Evolutionary conservation across 495 filamentous ascomycete species (phyloP), one percentile per base, ranked within the genome.

Genomic region (Aspergillus incahuasiensis): DNA sequence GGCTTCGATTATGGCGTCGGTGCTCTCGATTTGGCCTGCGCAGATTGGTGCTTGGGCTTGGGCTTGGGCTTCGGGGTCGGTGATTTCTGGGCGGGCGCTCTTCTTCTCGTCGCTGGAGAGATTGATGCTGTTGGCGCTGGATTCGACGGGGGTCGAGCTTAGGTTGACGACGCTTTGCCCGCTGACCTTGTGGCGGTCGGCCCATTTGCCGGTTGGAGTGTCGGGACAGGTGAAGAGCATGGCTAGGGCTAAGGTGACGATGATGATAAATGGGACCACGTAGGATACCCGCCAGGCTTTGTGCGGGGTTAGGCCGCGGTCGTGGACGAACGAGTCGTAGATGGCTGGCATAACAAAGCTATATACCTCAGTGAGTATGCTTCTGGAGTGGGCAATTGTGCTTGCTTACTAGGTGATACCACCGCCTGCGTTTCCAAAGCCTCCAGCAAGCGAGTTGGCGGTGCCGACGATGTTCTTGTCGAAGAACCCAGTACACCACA

Each of bases 311-410:
- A 91, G 76, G 3, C 83, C 82, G 35, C 68, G 75, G 4, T 73
- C 46, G 0, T 72, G 22, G 39, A 92, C 84, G 15, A 95, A 74
- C 5, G 87, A 87, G 68, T 96, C 87, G 67, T 83, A 92, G 43
- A 95, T 83, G 1, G 91, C 91, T 1, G 92, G 92, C 92, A 97
- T 97, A 54, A 95, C 80, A 71, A 97, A 97, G 67, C 87, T 88
- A 35, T 5, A 34, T 49, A n/a, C n/a, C 13, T 12, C 19, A 35
- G 12, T 18, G 6, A 35, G 32, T 35, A 15, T 35, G 9, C 9
- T 35, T 15, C 32, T 15, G 2, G 32, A 21, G 5, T n/a, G n/a
- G n/a, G n/a, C n/a, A n/a, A n/a, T 1, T 15, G 13, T 12, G 7
- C 7, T 24, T 2, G 24, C 72, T 19, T 64, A 75, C 74, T 84